Evolutionary conservation across 2,329 filamentous ascomycete species (phyloP).

Genomic region (Diaporthe australafricana): DNA sequence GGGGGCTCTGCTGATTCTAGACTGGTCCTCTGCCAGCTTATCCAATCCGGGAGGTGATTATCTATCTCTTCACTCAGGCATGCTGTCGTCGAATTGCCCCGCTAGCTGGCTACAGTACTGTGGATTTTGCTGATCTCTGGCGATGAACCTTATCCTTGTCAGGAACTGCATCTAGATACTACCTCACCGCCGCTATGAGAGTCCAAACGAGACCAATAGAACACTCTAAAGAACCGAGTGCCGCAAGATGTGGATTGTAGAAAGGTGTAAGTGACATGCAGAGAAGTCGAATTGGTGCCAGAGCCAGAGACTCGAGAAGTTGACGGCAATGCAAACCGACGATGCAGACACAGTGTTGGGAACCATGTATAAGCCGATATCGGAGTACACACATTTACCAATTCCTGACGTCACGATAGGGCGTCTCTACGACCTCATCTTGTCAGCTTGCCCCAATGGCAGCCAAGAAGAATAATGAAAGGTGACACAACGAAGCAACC

Average conservation of each 20-base stretch:
- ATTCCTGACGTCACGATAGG: conserved; percentile 33
- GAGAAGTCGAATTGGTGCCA: neutral
- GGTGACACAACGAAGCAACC: neutral
- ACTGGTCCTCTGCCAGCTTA: neutral
- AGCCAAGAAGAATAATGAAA: neutral
- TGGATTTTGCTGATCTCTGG: neutral
- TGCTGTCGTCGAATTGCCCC: neutral
- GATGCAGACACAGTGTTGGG: neutral
- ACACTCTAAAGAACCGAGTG: neutral
- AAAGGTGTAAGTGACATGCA: too few species aligned
- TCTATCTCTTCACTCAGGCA: neutral
- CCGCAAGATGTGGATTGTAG: neutral
- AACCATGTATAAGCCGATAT: conserved; percentile 23
- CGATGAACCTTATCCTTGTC: neutral
- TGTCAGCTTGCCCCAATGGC: neutral
- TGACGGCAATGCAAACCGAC: neutral
- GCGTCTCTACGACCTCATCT: conserved; percentile 6
- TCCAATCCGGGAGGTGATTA: neutral
- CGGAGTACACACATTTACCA: conserved; percentile 10
- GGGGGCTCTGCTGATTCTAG: neutral
- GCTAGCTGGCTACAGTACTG: too few species aligned
- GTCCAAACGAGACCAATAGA: neutral
- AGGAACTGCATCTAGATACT: too few species aligned
- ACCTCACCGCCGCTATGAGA: too few species aligned
- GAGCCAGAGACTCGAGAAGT: neutral